phyloP scores from a whole-genome alignment of 208 protist species.

The Trypanosoma congolense region DNA sequence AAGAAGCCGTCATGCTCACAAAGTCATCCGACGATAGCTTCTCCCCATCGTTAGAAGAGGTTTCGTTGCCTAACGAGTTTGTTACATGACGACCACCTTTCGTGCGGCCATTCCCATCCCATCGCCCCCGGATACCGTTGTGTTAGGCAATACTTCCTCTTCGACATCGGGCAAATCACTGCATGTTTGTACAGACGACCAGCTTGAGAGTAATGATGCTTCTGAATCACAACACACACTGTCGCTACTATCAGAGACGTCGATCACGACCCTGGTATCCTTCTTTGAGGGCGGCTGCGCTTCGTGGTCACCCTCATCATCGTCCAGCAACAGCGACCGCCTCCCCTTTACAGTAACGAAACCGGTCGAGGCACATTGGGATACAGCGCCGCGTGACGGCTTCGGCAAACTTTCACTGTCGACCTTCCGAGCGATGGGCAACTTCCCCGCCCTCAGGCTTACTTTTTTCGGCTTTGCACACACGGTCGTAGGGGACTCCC shows the following conservation, averaged over 20 bases:
- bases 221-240: neutral
- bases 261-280: neutral
- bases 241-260: conserved; percentile 4
- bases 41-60: no score
- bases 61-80: no score
- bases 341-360: neutral
- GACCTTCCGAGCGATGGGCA: no score
- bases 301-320: neutral
- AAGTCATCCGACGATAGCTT: no score
- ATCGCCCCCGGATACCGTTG: neutral
- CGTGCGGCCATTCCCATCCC: no score
- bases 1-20: conserved; percentile 62
- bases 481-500: no score
- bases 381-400: neutral
- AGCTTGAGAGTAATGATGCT: conserved; percentile 9
- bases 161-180: neutral
- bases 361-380: neutral
- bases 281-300: neutral
- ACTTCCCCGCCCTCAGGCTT: no score
- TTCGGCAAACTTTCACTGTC: neutral
- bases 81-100: no score
- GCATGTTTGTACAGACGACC: conserved; percentile 2
- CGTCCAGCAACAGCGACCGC: conserved; percentile 7
- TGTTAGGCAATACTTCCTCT: neutral
- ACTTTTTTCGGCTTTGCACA: no score